A percentile compares a stretch with the other conserved stretches of the same genome.
phyloP scores from a whole-genome alignment of 768 basidiomycete species.

The Boletellus ananas region DNA sequence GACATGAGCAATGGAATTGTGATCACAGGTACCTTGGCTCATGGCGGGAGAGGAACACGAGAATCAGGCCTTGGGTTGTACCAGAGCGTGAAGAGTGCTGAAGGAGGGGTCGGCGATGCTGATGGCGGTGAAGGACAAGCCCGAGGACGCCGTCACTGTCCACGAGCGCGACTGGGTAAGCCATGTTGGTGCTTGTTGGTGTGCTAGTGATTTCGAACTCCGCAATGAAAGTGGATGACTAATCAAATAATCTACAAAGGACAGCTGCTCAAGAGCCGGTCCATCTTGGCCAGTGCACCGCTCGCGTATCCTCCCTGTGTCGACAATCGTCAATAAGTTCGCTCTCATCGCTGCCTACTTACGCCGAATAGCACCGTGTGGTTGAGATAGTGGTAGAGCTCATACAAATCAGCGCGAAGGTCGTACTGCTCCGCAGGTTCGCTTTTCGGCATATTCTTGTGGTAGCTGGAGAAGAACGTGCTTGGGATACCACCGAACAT shows the following conservation, averaged over 20 bases:
- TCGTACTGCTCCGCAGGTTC: constrained; percentile 64
- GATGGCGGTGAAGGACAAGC: constrained; percentile 14
- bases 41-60: constrained; percentile 8
- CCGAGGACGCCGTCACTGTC: constrained; percentile 17
- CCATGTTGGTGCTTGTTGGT: constrained; percentile 27
- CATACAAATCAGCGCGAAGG: constrained; percentile 64
- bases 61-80: no score
- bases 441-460: constrained; percentile 56
- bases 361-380: constrained; percentile 79
- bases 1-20: constrained; percentile 21
- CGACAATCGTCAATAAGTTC: neutral
- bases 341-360: constrained; percentile 23
- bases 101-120: neutral
- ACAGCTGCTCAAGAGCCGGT: constrained; percentile 37
- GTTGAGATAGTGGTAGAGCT: constrained; percentile 79
- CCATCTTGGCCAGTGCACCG: constrained; percentile 49
- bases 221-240: constrained; percentile 9
- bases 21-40: constrained; percentile 30
- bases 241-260: constrained; percentile 17
- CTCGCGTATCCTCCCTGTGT: constrained; percentile 47
- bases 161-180: constrained; percentile 23
- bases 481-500: constrained; percentile 75
- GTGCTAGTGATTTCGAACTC: constrained; percentile 9
- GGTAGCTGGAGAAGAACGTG: constrained; percentile 63
- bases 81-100: neutral